A percentile compares a stretch with the other conserved stretches of the same genome.
Evolutionary conservation across 805 yeast genomes (phyloP).

Genomic region (Barnettozyma californica): DNA sequence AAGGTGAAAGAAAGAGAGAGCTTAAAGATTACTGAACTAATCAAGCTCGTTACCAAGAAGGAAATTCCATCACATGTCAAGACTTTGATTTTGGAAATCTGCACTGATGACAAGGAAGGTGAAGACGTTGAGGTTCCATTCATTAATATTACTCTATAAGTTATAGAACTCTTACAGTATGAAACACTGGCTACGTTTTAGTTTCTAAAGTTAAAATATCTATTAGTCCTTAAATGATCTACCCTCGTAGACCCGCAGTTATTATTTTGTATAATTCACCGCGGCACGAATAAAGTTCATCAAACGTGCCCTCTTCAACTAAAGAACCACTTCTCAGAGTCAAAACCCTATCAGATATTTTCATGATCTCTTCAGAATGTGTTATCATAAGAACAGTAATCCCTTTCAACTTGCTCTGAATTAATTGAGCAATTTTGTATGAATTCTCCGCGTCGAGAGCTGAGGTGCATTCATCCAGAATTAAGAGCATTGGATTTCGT

Average conservation of each 20-base stretch:
- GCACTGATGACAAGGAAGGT: slow-evolving; percentile 87
- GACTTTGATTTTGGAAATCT: slow-evolving; percentile 80
- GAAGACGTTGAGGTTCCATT: slow-evolving; percentile 96
- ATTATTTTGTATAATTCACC: slow-evolving; percentile 31
- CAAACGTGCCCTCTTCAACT: slow-evolving; percentile 39
- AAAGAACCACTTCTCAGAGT: slow-evolving; percentile 45
- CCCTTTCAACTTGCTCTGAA: slow-evolving; percentile 36
- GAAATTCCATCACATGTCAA: slow-evolving; percentile 69
- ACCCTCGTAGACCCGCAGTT: slow-evolving; percentile 18
- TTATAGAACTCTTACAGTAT: not conserved
- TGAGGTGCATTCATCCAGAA: slow-evolving; percentile 87
- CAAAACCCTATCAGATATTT: slow-evolving; percentile 45
- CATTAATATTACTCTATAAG: slow-evolving; percentile 54
- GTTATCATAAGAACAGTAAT: slow-evolving; percentile 60
- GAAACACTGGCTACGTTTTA: not conserved
- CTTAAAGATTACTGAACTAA: slow-evolving; percentile 65
- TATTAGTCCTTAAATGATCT: not conserved
- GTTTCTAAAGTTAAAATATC: not conserved
- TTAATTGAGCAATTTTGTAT: slow-evolving; percentile 41
- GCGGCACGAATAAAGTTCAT: slow-evolving; percentile 19
- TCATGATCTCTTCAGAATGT: slow-evolving; percentile 67
- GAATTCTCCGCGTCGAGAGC: slow-evolving; percentile 71
- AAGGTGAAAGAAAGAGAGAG: slow-evolving; percentile 74
- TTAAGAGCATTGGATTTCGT: slow-evolving; percentile 51
- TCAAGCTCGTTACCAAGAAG: slow-evolving; percentile 81